Conservation (phyloP, 805 yeast species). For the Alloascoidea africana region DNA sequence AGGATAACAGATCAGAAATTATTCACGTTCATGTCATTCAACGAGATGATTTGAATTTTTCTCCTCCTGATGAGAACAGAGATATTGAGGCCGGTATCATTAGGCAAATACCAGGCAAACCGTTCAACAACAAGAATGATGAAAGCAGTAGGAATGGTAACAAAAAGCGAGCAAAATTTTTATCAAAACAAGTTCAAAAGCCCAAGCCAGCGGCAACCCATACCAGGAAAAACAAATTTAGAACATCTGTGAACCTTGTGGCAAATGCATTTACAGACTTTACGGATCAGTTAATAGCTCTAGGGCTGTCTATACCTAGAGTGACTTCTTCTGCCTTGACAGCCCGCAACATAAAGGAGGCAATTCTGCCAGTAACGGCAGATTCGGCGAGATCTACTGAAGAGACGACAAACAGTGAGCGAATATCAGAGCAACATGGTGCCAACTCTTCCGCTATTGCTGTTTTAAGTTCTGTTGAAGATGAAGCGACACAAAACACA, state of each 20-base stretch:
- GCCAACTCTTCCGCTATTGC: neutral
- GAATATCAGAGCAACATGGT: neutral
- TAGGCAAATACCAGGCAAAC: too few species aligned
- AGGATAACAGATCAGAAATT: neutral
- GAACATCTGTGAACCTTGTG: neutral
- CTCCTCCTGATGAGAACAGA: neutral
- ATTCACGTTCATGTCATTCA: neutral
- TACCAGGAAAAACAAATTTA: too few species aligned
- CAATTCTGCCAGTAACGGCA: conserved; percentile 1
- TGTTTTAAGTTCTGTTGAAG: too few species aligned
- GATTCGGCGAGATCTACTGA: too few species aligned
- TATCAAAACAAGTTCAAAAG: too few species aligned
- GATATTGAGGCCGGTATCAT: neutral
- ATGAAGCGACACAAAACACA: too few species aligned
- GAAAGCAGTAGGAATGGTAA: neutral
- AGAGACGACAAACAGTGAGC: too few species aligned
- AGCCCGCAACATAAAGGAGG: neutral
- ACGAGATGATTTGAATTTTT: neutral
- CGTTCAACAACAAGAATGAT: conserved; percentile 1
- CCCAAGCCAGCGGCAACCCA: too few species aligned
- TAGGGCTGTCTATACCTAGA: neutral
- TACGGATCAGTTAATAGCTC: neutral
- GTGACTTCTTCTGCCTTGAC: neutral
- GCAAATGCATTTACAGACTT: neutral
- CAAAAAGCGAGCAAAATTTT: neutral